A percentile compares a stretch with the other conserved stretches of the same genome.
Evolutionary conservation across 768 basidiomycete species (phyloP).

Genomic region (Rhodosporidiobolus sp.): DNA sequence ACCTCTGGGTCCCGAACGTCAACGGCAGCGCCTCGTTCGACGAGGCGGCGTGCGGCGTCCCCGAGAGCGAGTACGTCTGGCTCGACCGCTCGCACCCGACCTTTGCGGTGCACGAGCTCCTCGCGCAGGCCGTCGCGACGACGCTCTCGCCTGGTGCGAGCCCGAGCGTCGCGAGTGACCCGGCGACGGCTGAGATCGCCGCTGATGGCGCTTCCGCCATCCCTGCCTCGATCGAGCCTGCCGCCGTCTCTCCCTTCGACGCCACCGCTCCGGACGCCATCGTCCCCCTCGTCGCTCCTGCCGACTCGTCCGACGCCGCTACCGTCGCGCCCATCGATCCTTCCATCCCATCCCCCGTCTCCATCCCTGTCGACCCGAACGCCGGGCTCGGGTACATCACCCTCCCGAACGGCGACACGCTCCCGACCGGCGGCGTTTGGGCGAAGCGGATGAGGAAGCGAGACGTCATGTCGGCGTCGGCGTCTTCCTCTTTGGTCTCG

Average conservation of each 20-base stretch:
- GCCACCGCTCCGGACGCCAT: background rate
- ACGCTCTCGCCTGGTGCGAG: background rate
- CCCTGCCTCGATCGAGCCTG: background rate
- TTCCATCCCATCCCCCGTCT: too few species aligned
- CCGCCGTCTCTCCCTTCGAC: background rate
- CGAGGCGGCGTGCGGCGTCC: background rate
- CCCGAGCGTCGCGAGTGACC: too few species aligned
- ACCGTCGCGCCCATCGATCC: background rate
- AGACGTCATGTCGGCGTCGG: too few species aligned
- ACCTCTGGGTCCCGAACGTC: background rate
- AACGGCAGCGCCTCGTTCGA: background rate
- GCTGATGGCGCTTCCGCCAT: background rate
- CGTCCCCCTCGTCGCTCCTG: background rate
- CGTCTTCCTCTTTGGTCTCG: too few species aligned
- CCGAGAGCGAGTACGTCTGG: slow-evolving; percentile 3
- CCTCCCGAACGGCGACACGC: background rate
- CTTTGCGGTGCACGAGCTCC: background rate
- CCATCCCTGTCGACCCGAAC: background rate
- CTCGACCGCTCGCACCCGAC: slow-evolving; percentile 3
- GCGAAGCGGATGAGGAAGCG: too few species aligned
- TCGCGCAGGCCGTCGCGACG: background rate
- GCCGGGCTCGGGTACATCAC: background rate
- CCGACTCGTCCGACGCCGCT: too few species aligned
- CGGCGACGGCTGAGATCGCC: background rate
- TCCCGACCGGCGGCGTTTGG: background rate